These are phyloP conservation scores for Pseudonitzschia multiseries DNA, from an alignment of 108 stramenopile species.

Conservation along the genomic window DNA sequence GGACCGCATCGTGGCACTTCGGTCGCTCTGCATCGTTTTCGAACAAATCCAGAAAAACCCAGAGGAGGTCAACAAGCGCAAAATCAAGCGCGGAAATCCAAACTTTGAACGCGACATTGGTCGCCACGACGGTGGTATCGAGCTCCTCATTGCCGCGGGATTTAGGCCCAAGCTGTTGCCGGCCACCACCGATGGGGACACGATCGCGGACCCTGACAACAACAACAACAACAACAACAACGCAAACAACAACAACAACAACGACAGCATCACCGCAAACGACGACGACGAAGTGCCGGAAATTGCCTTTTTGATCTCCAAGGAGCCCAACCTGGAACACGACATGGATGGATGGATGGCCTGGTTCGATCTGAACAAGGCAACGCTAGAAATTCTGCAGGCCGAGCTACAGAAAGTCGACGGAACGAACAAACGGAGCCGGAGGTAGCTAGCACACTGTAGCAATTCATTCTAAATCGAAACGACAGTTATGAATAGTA, in stretches of 20 bases:
- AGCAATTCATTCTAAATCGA: too few species aligned
- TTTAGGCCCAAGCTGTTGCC: conserved; percentile 37
- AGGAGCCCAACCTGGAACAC: conserved; percentile 74
- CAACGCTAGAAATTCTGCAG: conserved; percentile 67
- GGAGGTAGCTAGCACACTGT: neutral
- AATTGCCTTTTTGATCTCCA: conserved; percentile 60
- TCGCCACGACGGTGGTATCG: conserved; percentile 73
- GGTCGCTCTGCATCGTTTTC: conserved; percentile 62
- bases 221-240: conserved; percentile 27
- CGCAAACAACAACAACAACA: too few species aligned
- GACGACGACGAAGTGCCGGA: conserved; percentile 11
- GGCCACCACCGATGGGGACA: conserved; percentile 23
- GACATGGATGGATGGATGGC: conserved; percentile 84
- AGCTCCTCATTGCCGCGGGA: conserved; percentile 83
- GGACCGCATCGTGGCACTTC: conserved; percentile 25
- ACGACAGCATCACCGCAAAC: neutral
- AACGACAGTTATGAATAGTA: too few species aligned
- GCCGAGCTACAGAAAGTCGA: conserved; percentile 45
- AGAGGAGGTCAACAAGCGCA: conserved; percentile 77
- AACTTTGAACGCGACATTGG: conserved; percentile 80
- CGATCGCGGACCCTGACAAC: too few species aligned
- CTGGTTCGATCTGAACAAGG: conserved; percentile 81
- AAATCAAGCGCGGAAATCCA: conserved; percentile 71
- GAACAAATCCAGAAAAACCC: conserved; percentile 72
- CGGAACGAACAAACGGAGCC: neutral